These are phyloP conservation scores for Takashimella koratensis DNA, from an alignment of 1,284 basidiomycete species.

Conservation along the genomic window DNA sequence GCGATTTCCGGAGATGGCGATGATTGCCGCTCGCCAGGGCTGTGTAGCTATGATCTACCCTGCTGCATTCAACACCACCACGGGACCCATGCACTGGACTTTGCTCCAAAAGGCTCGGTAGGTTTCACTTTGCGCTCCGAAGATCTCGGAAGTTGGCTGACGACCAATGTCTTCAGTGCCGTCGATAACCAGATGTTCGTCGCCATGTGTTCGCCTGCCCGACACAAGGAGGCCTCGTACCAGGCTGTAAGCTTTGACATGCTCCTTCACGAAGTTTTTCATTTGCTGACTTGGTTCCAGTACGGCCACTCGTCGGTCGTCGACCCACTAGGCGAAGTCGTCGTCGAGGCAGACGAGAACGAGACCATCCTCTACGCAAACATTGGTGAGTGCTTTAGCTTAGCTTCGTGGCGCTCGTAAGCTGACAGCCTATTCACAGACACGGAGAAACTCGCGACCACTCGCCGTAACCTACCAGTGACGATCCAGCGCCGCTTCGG, in stretches of 20 bases:
- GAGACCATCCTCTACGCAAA: slow-evolving; percentile 77
- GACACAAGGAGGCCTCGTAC: slow-evolving; percentile 74
- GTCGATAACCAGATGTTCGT: slow-evolving; percentile 96
- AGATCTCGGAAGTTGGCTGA: background rate
- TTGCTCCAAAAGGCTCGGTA: slow-evolving; percentile 81
- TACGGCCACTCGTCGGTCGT: slow-evolving; percentile 89
- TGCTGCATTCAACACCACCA: slow-evolving; percentile 62
- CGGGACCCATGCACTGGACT: slow-evolving; percentile 96
- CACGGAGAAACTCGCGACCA: slow-evolving; percentile 62
- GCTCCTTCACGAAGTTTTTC: background rate
- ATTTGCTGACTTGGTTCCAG: slow-evolving; percentile 49
- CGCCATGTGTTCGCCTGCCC: slow-evolving; percentile 91
- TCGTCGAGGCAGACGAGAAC: slow-evolving; percentile 71
- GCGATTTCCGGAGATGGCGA: slow-evolving; percentile 92
- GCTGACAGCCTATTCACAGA: slow-evolving; percentile 54
- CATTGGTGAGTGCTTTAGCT: slow-evolving; percentile 61
- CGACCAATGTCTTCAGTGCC: slow-evolving; percentile 64
- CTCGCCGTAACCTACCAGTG: slow-evolving; percentile 78
- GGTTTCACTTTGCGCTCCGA: too few relatives aligned
- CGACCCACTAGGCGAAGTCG: slow-evolving; percentile 79
- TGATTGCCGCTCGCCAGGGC: slow-evolving; percentile 84
- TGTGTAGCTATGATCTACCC: slow-evolving; percentile 90
- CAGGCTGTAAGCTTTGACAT: slow-evolving; percentile 64
- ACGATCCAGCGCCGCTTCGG: slow-evolving; percentile 86
- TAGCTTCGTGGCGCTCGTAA: background rate